Percentiles rank a stretch among this genome's conserved stretches.
phyloP scores from a whole-genome alignment of 345 rosid genomes.

The Corchorus capsularis region DNA sequence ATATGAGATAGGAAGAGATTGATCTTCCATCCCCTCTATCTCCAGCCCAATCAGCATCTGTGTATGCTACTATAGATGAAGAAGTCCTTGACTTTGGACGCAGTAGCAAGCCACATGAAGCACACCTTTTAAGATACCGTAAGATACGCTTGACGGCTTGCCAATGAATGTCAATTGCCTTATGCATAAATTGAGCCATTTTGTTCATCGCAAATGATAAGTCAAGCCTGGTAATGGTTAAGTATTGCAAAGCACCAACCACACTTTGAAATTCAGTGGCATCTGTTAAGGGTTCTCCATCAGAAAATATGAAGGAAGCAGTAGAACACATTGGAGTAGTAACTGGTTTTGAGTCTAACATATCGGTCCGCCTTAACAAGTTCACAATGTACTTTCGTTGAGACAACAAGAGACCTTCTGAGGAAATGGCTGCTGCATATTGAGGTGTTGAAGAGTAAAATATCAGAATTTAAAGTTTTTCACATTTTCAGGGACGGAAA shows the following conservation, averaged over 20 bases:
- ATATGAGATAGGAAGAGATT: too few species aligned
- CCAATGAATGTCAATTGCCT: not conserved
- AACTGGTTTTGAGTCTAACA: not conserved
- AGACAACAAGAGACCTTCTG: too few species aligned
- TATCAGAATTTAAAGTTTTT: too few species aligned
- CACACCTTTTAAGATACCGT: not conserved
- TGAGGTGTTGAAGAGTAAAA: too few species aligned
- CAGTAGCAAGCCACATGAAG: not conserved
- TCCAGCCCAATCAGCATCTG: too few species aligned
- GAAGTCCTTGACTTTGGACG: not conserved
- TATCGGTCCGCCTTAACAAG: not conserved
- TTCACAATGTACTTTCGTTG: not conserved
- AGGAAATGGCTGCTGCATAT: too few species aligned
- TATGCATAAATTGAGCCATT: not conserved
- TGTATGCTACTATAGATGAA: too few species aligned
- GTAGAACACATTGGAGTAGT: not conserved
- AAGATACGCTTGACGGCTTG: not conserved
- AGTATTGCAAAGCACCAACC: conserved; percentile 7
- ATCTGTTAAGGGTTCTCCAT: not conserved
- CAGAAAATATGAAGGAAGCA: too few species aligned
- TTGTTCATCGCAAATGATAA: not conserved
- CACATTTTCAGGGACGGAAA: too few species aligned
- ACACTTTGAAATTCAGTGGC: not conserved
- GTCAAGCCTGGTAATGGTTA: not conserved
- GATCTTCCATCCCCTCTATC: too few species aligned